Base-by-base conservation (phyloP, 345 rosid species). In the Euphorbia tirucalli region DNA sequence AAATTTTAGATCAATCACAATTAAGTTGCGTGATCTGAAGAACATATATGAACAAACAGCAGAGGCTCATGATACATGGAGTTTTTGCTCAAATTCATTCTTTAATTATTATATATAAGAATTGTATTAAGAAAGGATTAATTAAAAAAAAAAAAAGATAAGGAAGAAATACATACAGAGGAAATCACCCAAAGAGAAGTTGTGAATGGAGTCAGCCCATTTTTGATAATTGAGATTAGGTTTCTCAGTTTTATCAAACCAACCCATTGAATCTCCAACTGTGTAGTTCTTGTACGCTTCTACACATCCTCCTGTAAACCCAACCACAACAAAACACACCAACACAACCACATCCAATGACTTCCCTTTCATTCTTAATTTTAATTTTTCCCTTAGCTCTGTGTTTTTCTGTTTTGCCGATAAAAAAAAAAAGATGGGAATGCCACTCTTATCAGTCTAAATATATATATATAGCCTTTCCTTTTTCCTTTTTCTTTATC, bases 161-260 rank as follows among this genome's bases (percentile, higher is more conserved):
- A 41, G 44, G 65, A 3, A 46, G 13, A 72, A 25, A 58, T 15
- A 31, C 78, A 66, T 90, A 92, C 99, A 74, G 76, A 95, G 96
- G 78, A 95, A 90, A 86, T 95, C 98, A 68, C 99, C 99, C 75
- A 95, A 68, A 77, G 86, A 81, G 86, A 95, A 95, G 73, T 76
- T 75, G 71, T 90, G n/a, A n/a, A n/a, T 89, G 76, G 72, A 56
- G 74, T 75, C 84, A 6, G 93, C 91, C 99, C 99, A 95, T 84
- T 90, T 89, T 81, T 87, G 96, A 81, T 89, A 92, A 75, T 92
- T 74, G 0, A 81, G 86, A 25, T 32, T 76, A 9, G 93, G 83
- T 77, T 85, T 90, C 72, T 85, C 83, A 49, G 73, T 80, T 28
- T 3, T 63, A 58, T 84, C 89, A 54, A 74, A 89, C 97, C 97